phyloP scores from a whole-genome alignment of 2,329 filamentous ascomycete species.

The Fonsecaea nubica region DNA sequence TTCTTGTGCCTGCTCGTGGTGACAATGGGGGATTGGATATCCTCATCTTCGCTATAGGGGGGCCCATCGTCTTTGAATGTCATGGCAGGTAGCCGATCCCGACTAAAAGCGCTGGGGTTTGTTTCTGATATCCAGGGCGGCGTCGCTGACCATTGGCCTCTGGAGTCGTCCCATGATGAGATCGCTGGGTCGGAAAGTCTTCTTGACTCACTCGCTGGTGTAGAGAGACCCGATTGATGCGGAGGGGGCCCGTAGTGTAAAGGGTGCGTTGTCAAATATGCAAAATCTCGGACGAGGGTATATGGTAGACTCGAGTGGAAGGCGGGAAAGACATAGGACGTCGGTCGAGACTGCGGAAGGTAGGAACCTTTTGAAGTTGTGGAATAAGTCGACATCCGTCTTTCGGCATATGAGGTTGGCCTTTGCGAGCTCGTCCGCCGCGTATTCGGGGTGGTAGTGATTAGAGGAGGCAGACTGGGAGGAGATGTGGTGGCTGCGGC shows the following conservation, averaged over 20 bases:
- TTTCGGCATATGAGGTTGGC: conserved; percentile 79
- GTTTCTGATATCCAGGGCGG: conserved; percentile 48
- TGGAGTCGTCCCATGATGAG: conserved; percentile 74
- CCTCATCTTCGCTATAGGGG: conserved; percentile 94
- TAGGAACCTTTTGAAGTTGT: conserved; percentile 64
- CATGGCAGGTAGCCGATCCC: conserved; percentile 74
- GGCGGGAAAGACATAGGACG: conserved; percentile 79
- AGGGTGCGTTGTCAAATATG: conserved; percentile 80
- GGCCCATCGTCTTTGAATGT: conserved; percentile 81
- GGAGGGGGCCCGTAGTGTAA: conserved; percentile 93
- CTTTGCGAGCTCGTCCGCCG: conserved; percentile 65
- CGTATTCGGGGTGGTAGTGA: conserved; percentile 58
- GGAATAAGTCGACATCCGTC: conserved; percentile 84
- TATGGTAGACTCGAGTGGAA: conserved; percentile 87
- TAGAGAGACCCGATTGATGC: conserved; percentile 79
- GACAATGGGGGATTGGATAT: conserved; percentile 86
- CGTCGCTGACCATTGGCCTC: conserved; percentile 61
- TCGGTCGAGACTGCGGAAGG: conserved; percentile 72
- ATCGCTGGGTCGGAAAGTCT: conserved; percentile 83
- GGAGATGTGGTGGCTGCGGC: conserved; percentile 44
- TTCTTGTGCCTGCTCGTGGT: conserved; percentile 85
- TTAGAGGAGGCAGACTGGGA: conserved; percentile 56
- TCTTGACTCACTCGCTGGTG: conserved; percentile 79
- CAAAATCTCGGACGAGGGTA: conserved; percentile 93
- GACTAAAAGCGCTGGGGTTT: conserved; percentile 57